A percentile compares a stretch with the other conserved stretches of the same genome.
phyloP scores from a whole-genome alignment of 306 rosid species.

The Cajanus cajan region DNA sequence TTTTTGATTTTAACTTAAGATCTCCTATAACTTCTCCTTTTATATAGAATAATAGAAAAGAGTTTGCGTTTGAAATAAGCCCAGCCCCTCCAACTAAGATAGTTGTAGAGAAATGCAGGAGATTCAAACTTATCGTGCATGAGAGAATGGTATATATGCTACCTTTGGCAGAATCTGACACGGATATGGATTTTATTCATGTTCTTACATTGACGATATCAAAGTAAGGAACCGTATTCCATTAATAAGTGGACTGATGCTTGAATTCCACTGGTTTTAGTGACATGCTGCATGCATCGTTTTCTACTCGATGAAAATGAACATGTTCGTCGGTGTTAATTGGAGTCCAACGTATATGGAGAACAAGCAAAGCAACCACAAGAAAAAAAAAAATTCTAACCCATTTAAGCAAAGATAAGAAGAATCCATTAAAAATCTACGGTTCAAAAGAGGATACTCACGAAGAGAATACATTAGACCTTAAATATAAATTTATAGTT shows the following conservation, averaged over 20 bases:
- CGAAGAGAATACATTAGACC: too few relatives aligned
- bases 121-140: slow-evolving; percentile 26
- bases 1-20: not conserved
- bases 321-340: not conserved
- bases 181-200: slow-evolving; percentile 26
- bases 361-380: not conserved
- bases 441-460: not conserved
- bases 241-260: slow-evolving; percentile 2
- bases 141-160: slow-evolving; percentile 30
- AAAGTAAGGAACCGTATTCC: slow-evolving; percentile 29
- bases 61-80: not conserved
- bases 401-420: not conserved
- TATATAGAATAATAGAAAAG: slow-evolving; percentile 19
- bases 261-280: not conserved
- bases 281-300: not conserved
- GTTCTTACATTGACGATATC: not conserved
- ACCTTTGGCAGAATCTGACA: slow-evolving; percentile 2
- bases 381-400: not conserved
- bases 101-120: not conserved
- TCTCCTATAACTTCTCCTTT: slow-evolving; percentile 23
- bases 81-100: not conserved
- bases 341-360: slow-evolving; percentile 11
- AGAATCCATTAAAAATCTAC: not conserved
- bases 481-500: too few relatives aligned
- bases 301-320: not conserved